Evolutionary conservation across 345 rosid genomes (phyloP).

Genomic region (Dovyalis caffra): DNA sequence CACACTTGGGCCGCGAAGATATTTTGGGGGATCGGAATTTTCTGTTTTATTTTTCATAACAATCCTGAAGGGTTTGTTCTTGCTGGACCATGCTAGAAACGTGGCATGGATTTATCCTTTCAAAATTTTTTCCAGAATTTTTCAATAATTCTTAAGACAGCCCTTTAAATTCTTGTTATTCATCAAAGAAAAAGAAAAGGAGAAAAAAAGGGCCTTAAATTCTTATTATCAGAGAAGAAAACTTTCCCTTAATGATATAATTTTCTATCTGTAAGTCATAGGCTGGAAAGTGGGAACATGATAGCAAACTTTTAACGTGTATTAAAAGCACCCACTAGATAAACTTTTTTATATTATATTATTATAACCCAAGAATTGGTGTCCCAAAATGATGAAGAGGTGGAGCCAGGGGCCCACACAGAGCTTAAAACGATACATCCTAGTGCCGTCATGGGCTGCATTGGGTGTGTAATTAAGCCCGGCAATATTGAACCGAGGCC

Average conservation of each 20-base stretch:
- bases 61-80: background rate
- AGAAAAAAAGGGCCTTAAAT: no score
- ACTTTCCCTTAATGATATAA: no score
- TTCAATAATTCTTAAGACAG: no score
- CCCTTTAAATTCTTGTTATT: no score
- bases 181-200: no score
- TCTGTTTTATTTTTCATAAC: background rate
- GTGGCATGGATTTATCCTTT: background rate
- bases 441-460: background rate
- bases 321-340: background rate
- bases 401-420: background rate
- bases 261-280: background rate
- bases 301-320: no score
- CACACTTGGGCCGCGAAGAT: background rate
- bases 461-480: background rate
- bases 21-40: background rate
- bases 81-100: background rate
- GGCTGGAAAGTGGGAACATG: background rate
- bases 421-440: background rate
- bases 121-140: no score
- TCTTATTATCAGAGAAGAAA: no score
- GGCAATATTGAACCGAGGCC: background rate
- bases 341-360: background rate
- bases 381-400: background rate
- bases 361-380: background rate